Evolutionary conservation across 495 filamentous ascomycete species (phyloP).

Genomic region (Penicillium psychrofluorescens): DNA sequence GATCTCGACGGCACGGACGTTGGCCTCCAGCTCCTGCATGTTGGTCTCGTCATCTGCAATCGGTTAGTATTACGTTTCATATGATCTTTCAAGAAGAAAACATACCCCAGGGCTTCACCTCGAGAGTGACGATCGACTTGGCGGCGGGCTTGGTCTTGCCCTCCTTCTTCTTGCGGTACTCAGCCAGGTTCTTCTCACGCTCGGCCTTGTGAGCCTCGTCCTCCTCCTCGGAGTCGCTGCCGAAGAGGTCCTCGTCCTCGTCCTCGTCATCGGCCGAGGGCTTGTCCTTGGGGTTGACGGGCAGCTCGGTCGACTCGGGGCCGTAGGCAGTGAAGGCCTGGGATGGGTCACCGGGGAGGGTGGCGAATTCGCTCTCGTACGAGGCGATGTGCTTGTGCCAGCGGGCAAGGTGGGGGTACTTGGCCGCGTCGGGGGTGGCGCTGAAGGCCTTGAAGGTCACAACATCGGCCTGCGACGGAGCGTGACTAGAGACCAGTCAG

Average conservation of each 20-base stretch:
- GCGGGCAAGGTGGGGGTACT: conserved; percentile 89
- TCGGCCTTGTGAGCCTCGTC: conserved; percentile 76
- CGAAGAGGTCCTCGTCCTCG: conserved; percentile 88
- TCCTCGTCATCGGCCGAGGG: conserved; percentile 57
- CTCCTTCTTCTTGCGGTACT: conserved; percentile 97
- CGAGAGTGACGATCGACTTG: conserved; percentile 91
- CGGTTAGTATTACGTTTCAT: conserved; percentile 19
- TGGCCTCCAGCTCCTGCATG: conserved; percentile 70
- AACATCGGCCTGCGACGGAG: conserved; percentile 91
- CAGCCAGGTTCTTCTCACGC: conserved; percentile 80
- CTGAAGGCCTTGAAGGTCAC: conserved; percentile 86
- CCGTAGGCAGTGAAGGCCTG: conserved; percentile 85
- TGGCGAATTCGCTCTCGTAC: conserved; percentile 84
- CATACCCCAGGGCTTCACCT: conserved; percentile 99
- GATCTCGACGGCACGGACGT: conserved; percentile 80
- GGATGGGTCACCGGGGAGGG: conserved; percentile 84
- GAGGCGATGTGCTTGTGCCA: conserved; percentile 98
- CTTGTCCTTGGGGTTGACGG: conserved; percentile 81
- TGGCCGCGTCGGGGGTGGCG: conserved; percentile 63
- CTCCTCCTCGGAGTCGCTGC: conserved; percentile 82
- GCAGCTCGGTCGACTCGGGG: conserved; percentile 67
- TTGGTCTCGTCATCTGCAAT: conserved; percentile 82
- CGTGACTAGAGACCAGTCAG: conserved; percentile 52
- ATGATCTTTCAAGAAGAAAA: conserved; percentile 4
- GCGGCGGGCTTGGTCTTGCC: conserved; percentile 81